Evolutionary conservation across 345 rosid genomes (phyloP), one percentile per base, ranked within the genome.

Genomic region (Gossypium mustelinum): DNA sequence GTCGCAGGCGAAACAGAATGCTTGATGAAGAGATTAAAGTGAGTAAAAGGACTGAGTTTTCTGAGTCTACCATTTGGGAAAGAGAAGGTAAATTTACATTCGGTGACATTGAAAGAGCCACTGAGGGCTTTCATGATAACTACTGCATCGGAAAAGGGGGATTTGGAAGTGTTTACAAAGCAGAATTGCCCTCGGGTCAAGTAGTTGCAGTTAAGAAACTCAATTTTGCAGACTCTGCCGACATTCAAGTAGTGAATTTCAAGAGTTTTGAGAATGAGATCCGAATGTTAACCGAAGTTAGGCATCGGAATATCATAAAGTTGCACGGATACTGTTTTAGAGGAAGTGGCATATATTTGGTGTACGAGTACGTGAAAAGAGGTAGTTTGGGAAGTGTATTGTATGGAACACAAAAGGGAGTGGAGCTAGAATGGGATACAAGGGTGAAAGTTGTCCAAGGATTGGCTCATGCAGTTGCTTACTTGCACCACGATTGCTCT

Each of bases 131-230:
- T 72, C 71, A 50, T 29, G 93, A 85, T 11, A 78, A 74, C 63
- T 82, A 74, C 76, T 87, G 89, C 86, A 85, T 90, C 2, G 93
- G 96, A 2, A 85, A 64, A 82, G 96, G 96, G 54, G 91, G 96
- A 55, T 89, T 86, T 25, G 96, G 93, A 75, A 88, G 76, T 7
- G 90, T 89, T 48, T 90, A 90, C 85, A 84, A 68, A 78, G 96
- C 93, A 2, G 73, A 11, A 13, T 65, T 90, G 72, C 50, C 84
- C 0, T 74, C 80, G n/a, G 86, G 91, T n/a, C 86, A 85, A 74
- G 76, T 78, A 29, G 85, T 90, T 58, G 93, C 96, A 4, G 87
- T 90, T 4, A 90, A 90, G 68, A 90, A 81, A 48, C 85, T 86
- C 29, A 73, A 86, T 66, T 68, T 82, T 62, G 44, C 82, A 14